Conservation (phyloP, 2,329 filamentous ascomycete genomes). For the Botrytis galanthina region DNA sequence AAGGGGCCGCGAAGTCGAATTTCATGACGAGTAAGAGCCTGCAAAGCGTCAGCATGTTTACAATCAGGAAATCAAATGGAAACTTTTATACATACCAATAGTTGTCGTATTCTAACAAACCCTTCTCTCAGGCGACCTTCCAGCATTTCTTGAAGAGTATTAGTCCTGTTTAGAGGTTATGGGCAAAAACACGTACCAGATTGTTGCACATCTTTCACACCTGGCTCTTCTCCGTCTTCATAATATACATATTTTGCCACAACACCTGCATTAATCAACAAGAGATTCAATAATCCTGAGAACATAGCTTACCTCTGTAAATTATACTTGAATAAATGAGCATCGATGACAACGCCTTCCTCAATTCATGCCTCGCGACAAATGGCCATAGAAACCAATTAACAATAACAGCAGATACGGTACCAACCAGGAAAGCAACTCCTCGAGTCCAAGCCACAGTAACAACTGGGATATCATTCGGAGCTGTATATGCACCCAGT, state of each 20-base stretch:
- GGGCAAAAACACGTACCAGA: slow-evolving; percentile 39
- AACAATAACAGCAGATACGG: slow-evolving; percentile 52
- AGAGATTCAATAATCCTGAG: not conserved
- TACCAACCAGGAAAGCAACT: slow-evolving; percentile 52
- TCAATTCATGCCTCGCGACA: slow-evolving; percentile 56
- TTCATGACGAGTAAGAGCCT: slow-evolving; percentile 57
- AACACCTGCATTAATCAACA: slow-evolving; percentile 35
- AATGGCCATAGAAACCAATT: slow-evolving; percentile 63
- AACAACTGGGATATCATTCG: slow-evolving; percentile 39
- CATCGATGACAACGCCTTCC: slow-evolving; percentile 55
- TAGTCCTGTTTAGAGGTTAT: slow-evolving; percentile 12
- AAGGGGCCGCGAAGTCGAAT: slow-evolving; percentile 57
- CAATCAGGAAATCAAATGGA: not conserved
- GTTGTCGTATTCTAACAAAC: slow-evolving; percentile 56
- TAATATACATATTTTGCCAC: slow-evolving; percentile 60
- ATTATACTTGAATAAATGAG: slow-evolving; percentile 57
- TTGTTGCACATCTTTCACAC: slow-evolving; percentile 48
- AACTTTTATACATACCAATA: slow-evolving; percentile 41
- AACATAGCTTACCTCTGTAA: slow-evolving; percentile 43
- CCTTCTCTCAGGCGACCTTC: slow-evolving; percentile 60
- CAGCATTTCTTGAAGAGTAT: slow-evolving; percentile 47
- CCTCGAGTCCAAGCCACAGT: slow-evolving; percentile 49
- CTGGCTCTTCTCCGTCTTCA: slow-evolving; percentile 52
- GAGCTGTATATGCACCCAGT: slow-evolving; percentile 39
- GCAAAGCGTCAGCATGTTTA: not conserved